Evolutionary conservation across 2,329 filamentous ascomycete genomes (phyloP).

Genomic region (Cladophialophora exuberans): DNA sequence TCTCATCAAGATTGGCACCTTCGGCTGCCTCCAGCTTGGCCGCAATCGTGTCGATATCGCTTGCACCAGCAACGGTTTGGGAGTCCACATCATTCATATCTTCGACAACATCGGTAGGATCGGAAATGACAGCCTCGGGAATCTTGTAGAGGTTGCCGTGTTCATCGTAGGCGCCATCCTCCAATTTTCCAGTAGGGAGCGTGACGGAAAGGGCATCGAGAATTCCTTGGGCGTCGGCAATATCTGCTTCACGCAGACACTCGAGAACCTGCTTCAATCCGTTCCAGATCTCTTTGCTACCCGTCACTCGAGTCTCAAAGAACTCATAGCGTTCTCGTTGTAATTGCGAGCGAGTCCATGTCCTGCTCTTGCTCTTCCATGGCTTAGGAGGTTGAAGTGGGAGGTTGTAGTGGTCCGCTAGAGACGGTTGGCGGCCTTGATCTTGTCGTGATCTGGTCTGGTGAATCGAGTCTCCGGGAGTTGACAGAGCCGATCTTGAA

Average conservation of each 20-base stretch:
- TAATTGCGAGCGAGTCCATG: conserved; percentile 72
- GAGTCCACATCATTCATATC: conserved; percentile 39
- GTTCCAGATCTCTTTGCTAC: conserved; percentile 77
- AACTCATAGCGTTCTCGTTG: conserved; percentile 76
- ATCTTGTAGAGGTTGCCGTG: conserved; percentile 71
- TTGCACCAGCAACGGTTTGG: conserved; percentile 43
- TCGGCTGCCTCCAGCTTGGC: conserved; percentile 36
- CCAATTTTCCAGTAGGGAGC: conserved; percentile 71
- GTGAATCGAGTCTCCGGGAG: conserved; percentile 16
- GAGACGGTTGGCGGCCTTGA: conserved; percentile 35
- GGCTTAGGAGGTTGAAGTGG: conserved; percentile 64
- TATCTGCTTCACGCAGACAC: conserved; percentile 64
- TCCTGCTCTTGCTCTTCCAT: conserved; percentile 65
- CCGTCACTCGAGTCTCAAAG: conserved; percentile 87
- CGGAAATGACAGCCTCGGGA: conserved; percentile 68
- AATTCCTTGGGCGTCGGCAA: conserved; percentile 76
- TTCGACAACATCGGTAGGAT: conserved; percentile 62
- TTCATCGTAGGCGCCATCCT: conserved; percentile 72
- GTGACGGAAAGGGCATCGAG: conserved; percentile 77
- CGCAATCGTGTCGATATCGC: conserved; percentile 30
- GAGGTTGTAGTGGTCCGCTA: conserved; percentile 68
- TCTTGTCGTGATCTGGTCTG: conserved; percentile 8
- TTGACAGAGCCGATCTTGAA: conserved; percentile 25
- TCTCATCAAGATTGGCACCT: conserved; percentile 26
- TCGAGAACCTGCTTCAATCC: conserved; percentile 70